These are phyloP conservation scores for Smallanthus sonchifolius DNA, from an alignment of 129 eudicot species.

Conservation along the genomic window DNA sequence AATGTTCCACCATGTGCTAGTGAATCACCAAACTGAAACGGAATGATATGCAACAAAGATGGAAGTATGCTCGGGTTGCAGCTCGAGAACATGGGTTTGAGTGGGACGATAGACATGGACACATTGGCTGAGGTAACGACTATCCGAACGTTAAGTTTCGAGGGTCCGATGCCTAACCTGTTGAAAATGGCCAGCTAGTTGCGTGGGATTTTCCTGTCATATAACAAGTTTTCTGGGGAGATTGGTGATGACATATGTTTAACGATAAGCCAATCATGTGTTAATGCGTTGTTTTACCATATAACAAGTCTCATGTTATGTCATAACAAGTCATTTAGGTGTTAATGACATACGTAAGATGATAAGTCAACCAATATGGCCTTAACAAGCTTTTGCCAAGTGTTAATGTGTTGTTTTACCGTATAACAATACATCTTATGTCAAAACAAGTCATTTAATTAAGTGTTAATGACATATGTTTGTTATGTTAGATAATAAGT, in stretches of 20 bases:
- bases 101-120: slow-evolving; percentile 48
- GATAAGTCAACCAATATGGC: too few relatives aligned
- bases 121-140: slow-evolving; percentile 36
- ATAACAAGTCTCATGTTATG: too few relatives aligned
- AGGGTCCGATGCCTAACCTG: slow-evolving; percentile 51
- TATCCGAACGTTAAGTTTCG: slow-evolving; percentile 48
- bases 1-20: slow-evolving; percentile 24
- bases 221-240: slow-evolving; percentile 53
- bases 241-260: slow-evolving; percentile 4
- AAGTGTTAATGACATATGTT: too few relatives aligned
- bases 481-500: too few relatives aligned
- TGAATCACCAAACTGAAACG: slow-evolving; percentile 40
- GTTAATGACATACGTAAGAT: too few relatives aligned
- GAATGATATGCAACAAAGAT: slow-evolving; percentile 33
- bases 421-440: too few relatives aligned
- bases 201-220: slow-evolving; percentile 40
- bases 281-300: too few relatives aligned
- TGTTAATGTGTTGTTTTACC: too few relatives aligned
- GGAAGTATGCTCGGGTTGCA: slow-evolving; percentile 40
- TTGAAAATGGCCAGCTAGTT: slow-evolving; percentile 25
- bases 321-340: too few relatives aligned
- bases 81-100: slow-evolving; percentile 66
- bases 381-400: too few relatives aligned
- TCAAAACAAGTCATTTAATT: too few relatives aligned
- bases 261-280: too few relatives aligned